Evolutionary conservation across 2,329 filamentous ascomycete genomes (phyloP), one percentile per base, ranked within the genome.

Genomic region (Diaporthe vaccinii): DNA sequence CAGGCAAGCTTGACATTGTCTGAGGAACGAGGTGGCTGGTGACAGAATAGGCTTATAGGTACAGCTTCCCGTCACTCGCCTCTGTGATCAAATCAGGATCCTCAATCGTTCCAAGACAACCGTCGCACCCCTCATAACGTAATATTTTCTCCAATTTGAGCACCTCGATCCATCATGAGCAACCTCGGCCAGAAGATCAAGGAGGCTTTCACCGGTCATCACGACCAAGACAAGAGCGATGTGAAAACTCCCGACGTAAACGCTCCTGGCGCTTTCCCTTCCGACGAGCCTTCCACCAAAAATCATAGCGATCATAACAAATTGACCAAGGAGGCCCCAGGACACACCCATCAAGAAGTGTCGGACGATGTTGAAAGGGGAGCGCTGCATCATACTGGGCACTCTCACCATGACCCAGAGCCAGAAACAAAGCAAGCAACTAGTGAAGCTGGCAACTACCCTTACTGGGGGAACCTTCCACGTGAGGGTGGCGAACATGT

Each of bases 361-460:
- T 1, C 12, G 55, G 57, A 34, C 22, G 39, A 34, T n/a, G 34
- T 22, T 20, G 68, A 65, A 17, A 15, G n/a, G n/a, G 65, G 73
- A 44, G 73, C 67, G 28, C 65, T 28, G 31, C 62, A 71, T 15
- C 70, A 75, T 34, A 61, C 55, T 44, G 55, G 51, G 10, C 57
- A 72, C 39, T 22, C 49, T 20, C 74, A 73, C 8, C 53, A 73
- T 9, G 74, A 75, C n/a, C 70, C 70, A 49, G 74, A 73, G 28
- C 36, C 41, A 28, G 74, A 75, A 34, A 41, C 74, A 15, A 73
- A 74, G 34, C 57, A 75, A 36, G 70, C 74, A 12, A 75, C 74
- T 20, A 76, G 75, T 25, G 73, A 59, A 7, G 75, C 75, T n/a
- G 75, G 75, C 3, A 76, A 76, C 31, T 75, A 76, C 12, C 75